phyloP scores from a whole-genome alignment of 306 rosid genomes.

The Herpetospermum pedunculosum region DNA sequence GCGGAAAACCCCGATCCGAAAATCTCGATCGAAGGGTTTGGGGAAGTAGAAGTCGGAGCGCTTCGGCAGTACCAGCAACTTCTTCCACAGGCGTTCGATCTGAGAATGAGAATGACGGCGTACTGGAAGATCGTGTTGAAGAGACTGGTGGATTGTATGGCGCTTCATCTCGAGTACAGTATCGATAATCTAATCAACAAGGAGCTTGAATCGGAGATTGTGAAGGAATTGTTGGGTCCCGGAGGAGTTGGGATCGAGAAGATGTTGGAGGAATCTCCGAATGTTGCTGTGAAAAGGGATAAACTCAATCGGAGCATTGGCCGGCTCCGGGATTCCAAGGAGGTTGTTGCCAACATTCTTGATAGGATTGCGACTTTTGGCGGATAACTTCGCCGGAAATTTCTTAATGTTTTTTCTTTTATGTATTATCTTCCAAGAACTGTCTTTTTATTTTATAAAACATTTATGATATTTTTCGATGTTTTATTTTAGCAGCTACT shows the following conservation, averaged over 20 bases:
- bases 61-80: slow-evolving; percentile 3
- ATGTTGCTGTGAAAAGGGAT: slow-evolving; percentile 20
- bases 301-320: slow-evolving; percentile 21
- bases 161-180: slow-evolving; percentile 25
- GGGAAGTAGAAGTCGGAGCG: slow-evolving; percentile 17
- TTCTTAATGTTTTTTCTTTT: too few species aligned
- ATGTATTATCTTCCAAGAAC: too few species aligned
- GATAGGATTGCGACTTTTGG: slow-evolving; percentile 21
- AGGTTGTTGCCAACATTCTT: slow-evolving; percentile 11
- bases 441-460: too few species aligned
- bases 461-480: too few species aligned
- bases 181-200: slow-evolving; percentile 20
- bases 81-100: slow-evolving; percentile 31
- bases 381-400: too few species aligned
- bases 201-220: slow-evolving; percentile 30
- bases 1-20: background rate
- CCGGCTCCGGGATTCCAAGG: slow-evolving; percentile 25
- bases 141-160: slow-evolving; percentile 31
- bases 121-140: slow-evolving; percentile 41
- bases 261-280: slow-evolving; percentile 35
- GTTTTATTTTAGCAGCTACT: too few species aligned
- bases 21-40: slow-evolving; percentile 22
- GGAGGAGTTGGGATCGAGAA: slow-evolving; percentile 31
- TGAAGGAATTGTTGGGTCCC: slow-evolving; percentile 11
- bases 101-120: slow-evolving; percentile 34